phyloP scores from a whole-genome alignment of 352 stramenopile genomes.

The Phytophthora pseudosyringae region DNA sequence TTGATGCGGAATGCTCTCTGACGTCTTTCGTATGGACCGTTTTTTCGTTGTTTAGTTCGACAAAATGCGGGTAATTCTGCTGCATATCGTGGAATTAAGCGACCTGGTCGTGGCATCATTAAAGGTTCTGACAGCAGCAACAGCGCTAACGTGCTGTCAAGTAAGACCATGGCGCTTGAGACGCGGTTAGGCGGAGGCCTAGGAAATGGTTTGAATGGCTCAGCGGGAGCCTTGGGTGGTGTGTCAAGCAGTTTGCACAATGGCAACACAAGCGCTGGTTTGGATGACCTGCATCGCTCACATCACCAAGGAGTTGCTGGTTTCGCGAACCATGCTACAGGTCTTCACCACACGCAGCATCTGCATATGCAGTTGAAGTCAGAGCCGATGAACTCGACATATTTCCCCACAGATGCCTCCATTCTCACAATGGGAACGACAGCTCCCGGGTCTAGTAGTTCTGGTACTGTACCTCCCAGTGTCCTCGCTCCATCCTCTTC shows the following conservation, averaged over 20 bases:
- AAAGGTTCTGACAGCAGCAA: slow-evolving; percentile 71
- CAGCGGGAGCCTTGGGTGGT: slow-evolving; percentile 13
- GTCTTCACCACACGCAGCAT: slow-evolving; percentile 32
- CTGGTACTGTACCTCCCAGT: slow-evolving; percentile 31
- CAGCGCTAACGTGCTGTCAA: slow-evolving; percentile 77
- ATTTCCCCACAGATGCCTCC: slow-evolving; percentile 69
- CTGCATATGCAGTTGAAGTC: slow-evolving; percentile 59
- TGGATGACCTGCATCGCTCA: slow-evolving; percentile 41
- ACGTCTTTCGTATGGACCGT: slow-evolving; percentile 9
- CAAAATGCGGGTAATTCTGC: slow-evolving; percentile 63
- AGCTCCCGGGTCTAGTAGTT: slow-evolving; percentile 17
- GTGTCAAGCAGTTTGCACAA: slow-evolving; percentile 32
- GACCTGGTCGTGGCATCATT: slow-evolving; percentile 50
- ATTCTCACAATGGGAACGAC: slow-evolving; percentile 63
- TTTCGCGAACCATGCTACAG: slow-evolving; percentile 21
- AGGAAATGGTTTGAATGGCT: slow-evolving; percentile 40
- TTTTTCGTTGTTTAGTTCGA: slow-evolving; percentile 48
- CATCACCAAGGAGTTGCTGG: slow-evolving; percentile 29
- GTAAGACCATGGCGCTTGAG: slow-evolving; percentile 74
- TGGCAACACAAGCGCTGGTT: slow-evolving; percentile 19
- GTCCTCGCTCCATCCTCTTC: slow-evolving; percentile 38
- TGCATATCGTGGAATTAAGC: slow-evolving; percentile 68
- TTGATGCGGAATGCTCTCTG: slow-evolving; percentile 9
- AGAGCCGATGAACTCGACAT: slow-evolving; percentile 70
- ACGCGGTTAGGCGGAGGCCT: slow-evolving; percentile 61